Base-by-base conservation (phyloP, 441 rosid species). In the Erodium texanum region DNA sequence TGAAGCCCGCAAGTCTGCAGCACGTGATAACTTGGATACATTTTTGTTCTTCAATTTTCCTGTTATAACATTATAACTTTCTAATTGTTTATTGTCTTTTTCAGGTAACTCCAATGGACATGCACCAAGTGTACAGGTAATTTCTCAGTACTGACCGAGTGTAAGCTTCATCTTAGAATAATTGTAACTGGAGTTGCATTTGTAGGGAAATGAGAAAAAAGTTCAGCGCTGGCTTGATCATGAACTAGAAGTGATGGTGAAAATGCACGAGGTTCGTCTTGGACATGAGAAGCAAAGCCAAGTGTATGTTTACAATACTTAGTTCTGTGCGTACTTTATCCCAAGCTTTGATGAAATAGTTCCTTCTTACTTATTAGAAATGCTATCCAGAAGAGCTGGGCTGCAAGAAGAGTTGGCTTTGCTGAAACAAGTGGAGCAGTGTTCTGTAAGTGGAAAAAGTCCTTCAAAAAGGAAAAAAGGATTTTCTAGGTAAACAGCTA, bases 221-320 rank as follows among this genome's bases (percentile, higher is more conserved):
- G 68, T 85, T 27, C 85, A 74, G 66, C 83, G 66, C 74, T 86
- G 88, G 90, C 70, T 86, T 74, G 85, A 84, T 68, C 79, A 81
- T 62, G 88, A 86, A 78, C 83, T 86, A 45, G 85, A 86, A 81
- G 84, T 86, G 61, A 68, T 77, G 77, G 83, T 71, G 62, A 79
- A 87, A 67, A 80, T 84, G 71, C 83, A 79, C 50, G 87, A 84
- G 80, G 89, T 87, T 70, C 90, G 85, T 68, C 72, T 68, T 58
- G 83, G 82, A 73, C 77, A 80, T 7, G 82, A 85, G 77, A 85
- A 80, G 73, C 93, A 87, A 82, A 78, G 76, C 75, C 93, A 84
- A 80, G 75, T 83, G 93, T 87, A 76, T 68, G 90, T 78, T 54
- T 54, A 7, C 22, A 7, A 18, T 18, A 15, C 61, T 19, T 54